Conservation (phyloP, 495 filamentous ascomycete genomes). For the Penicillium angulare region DNA sequence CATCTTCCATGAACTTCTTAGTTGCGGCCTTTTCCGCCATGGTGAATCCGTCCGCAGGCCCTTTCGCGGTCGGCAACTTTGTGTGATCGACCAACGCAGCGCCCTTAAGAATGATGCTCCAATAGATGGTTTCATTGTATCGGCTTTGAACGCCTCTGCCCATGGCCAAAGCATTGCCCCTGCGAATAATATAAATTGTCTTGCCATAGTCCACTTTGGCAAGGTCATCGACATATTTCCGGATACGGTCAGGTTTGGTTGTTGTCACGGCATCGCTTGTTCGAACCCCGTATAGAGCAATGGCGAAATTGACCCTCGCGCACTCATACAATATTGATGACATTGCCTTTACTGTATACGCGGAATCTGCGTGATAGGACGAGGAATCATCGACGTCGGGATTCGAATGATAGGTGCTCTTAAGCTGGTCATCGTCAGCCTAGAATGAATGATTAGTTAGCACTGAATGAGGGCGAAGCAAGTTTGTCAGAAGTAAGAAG, state of each 20-base stretch:
- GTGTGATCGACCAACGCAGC: constrained; percentile 15
- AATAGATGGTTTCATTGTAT: constrained; percentile 19
- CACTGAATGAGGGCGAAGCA: too few species aligned
- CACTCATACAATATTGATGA: constrained; percentile 9
- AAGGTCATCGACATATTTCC: constrained; percentile 6
- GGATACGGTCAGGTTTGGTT: constrained; percentile 10
- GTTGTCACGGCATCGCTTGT: neutral
- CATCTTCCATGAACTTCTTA: constrained; percentile 19
- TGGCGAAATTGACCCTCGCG: constrained; percentile 4
- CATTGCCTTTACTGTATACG: constrained; percentile 2
- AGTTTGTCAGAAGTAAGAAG: too few species aligned
- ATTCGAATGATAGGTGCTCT: neutral
- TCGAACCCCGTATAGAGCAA: constrained; percentile 8
- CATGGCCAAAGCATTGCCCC: constrained; percentile 11
- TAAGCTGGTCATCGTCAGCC: neutral
- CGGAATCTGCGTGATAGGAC: constrained; percentile 6
- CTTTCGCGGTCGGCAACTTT: constrained; percentile 15
- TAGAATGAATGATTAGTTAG: neutral
- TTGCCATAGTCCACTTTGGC: constrained; percentile 10
- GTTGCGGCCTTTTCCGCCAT: constrained; percentile 24
- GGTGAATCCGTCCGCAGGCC: constrained; percentile 20
- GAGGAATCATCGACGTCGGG: neutral
- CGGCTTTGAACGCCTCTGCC: constrained; percentile 11
- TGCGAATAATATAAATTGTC: constrained; percentile 9
- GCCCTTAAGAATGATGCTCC: constrained; percentile 20